Base-by-base conservation (phyloP, 192 early-diverging fungal genomes). In the Backusella morwellensis region DNA sequence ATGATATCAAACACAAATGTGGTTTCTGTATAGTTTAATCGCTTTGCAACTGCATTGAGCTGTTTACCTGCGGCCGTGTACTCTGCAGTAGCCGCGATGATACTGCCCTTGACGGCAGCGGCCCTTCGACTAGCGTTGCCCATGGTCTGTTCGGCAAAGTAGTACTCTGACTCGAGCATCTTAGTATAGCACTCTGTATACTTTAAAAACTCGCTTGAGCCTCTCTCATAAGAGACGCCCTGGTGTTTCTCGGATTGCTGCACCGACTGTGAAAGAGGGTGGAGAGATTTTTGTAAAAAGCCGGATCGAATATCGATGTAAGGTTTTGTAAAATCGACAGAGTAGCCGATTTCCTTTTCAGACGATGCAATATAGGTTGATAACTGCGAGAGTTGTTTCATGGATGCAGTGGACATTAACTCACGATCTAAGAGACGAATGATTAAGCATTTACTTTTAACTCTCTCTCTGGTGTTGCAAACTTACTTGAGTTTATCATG, bases 1-100 rank as follows among this genome's bases (percentile, higher is more conserved):
- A 87, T 80, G 23, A 93, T 86, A 80, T 95, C 92, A 77, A 94
- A 87, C 17, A 94, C 77, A 82, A 95, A 86, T 70, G 84, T 90
- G 32, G 92, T 66, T 54, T 95, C 92, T 12, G 80, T 83, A 63
- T 86, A 75, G 56, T 88, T 76, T 54, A 77, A 82, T 40, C 88
- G 78, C 66, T 86, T 87, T 21, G 88, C 88, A 6, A 86, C 72
- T 11, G 77, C 78, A 77, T 90, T 82, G 34, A 93, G 75, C n/a
- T 78, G 63, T 54, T 88, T 87, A 9, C 88, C 90, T 23, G 83
- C 81, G 35, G 90, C 84, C 0, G 88, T 50, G 68, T 86, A 88
- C 38, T 80, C 79, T 21, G 88, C 86, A 0, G 90, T 63, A 9
- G 90, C 80, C 0, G 83, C 70, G 4, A 80, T 71, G 67, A 92